Evolutionary conservation across 768 basidiomycete species (phyloP).

Genomic region (Floccularia luteovirens): DNA sequence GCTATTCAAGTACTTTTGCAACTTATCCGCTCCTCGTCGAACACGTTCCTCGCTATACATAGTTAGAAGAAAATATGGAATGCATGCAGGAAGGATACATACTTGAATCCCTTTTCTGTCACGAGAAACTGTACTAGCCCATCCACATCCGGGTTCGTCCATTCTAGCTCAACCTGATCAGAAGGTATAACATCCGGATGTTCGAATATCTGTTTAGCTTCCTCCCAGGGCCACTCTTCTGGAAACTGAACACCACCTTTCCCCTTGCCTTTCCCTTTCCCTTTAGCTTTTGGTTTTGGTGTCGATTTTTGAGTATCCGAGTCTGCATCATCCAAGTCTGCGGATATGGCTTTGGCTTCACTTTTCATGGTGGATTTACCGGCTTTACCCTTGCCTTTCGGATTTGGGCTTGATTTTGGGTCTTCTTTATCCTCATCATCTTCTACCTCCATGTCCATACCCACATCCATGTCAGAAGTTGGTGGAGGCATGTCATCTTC

Average conservation of each 20-base stretch:
- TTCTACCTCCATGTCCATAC: conserved; percentile 18
- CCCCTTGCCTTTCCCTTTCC: conserved; percentile 50
- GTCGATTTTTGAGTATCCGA: too few relatives aligned
- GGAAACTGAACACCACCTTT: conserved; percentile 79
- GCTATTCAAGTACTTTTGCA: conserved; percentile 75
- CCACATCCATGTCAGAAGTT: conserved; percentile 37
- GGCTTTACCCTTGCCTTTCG: conserved; percentile 28
- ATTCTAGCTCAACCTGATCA: conserved; percentile 87
- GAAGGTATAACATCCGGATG: conserved; percentile 87
- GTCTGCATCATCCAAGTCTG: too few relatives aligned
- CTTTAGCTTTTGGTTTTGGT: conserved; percentile 25
- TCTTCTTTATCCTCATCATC: conserved; percentile 13
- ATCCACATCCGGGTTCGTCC: conserved; percentile 89
- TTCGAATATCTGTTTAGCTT: conserved; percentile 86
- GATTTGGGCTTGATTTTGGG: conserved; percentile 26
- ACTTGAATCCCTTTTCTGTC: conserved; percentile 97
- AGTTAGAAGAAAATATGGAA: conserved; percentile 1
- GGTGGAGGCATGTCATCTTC: conserved; percentile 28
- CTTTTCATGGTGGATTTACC: too few relatives aligned
- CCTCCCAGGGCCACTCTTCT: conserved; percentile 96
- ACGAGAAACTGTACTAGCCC: conserved; percentile 93
- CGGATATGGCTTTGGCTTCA: too few relatives aligned
- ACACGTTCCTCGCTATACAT: conserved; percentile 85
- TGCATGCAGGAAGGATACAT: conserved; percentile 16
- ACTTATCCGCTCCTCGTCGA: conserved; percentile 89